Evolutionary conservation across 139 green algal genomes (phyloP).

Genomic region (Chlorella sp.): DNA sequence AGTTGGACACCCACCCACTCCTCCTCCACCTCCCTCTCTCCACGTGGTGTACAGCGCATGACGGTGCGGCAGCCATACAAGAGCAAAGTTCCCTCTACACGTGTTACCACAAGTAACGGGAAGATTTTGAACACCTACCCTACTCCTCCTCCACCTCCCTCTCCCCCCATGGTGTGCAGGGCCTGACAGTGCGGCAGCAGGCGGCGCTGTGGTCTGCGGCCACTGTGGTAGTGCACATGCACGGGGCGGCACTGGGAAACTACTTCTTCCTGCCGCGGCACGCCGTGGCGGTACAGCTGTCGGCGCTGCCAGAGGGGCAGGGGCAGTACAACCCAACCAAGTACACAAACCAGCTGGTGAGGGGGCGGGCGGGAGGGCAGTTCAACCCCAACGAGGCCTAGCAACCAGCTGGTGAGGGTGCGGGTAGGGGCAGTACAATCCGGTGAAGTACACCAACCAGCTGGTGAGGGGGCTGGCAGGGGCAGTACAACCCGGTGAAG

Average conservation of each 20-base stretch:
- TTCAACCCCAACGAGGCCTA: too few relatives aligned
- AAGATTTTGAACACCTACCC: too few relatives aligned
- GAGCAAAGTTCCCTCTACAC: too few relatives aligned
- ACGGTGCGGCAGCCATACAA: too few relatives aligned
- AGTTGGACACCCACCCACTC: too few relatives aligned
- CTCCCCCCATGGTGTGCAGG: not conserved
- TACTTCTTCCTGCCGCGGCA: not conserved
- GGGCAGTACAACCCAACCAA: not conserved
- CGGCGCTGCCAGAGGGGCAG: not conserved
- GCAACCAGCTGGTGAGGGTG: too few relatives aligned
- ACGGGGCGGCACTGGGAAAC: not conserved
- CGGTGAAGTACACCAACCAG: not conserved
- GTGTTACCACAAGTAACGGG: too few relatives aligned
- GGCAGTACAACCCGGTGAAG: too few relatives aligned
- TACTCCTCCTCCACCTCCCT: too few relatives aligned
- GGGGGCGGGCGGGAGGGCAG: not conserved
- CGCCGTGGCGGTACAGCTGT: not conserved
- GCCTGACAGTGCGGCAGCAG: not conserved
- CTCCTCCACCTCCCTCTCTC: too few relatives aligned
- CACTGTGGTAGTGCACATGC: not conserved
- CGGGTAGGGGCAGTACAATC: too few relatives aligned
- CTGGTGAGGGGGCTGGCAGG: not conserved
- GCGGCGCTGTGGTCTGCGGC: not conserved
- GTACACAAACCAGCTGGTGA: not conserved
- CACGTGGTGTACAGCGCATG: too few relatives aligned